These are phyloP conservation scores for Phytophthora quininea DNA, from an alignment of 352 stramenopile genomes.

Conservation along the genomic window DNA sequence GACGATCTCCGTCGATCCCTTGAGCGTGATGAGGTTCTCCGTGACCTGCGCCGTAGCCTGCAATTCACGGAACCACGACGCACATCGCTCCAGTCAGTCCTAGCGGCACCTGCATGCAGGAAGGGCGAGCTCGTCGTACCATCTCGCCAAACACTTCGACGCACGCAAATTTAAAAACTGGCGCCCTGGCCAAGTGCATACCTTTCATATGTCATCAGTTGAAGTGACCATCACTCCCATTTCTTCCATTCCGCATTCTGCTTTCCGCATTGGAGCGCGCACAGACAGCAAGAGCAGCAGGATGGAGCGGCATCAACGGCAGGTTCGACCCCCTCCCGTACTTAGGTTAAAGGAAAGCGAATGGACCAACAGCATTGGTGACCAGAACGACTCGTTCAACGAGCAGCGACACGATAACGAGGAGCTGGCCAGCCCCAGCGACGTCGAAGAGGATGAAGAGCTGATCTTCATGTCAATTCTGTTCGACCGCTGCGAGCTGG, in stretches of 20 bases:
- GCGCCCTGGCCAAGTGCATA: constrained; percentile 29
- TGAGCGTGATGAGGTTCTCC: constrained; percentile 98
- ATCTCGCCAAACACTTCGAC: constrained; percentile 10
- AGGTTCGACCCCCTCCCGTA: constrained; percentile 7
- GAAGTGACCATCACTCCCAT: constrained; percentile 27
- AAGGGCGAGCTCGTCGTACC: constrained; percentile 10
- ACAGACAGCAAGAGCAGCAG: constrained; percentile 1
- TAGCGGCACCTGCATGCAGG: neutral
- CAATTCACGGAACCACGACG: neutral
- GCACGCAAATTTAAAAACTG: constrained; percentile 26
- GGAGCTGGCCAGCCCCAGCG: constrained; percentile 19
- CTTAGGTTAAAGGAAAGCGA: neutral
- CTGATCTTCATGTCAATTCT: constrained; percentile 76
- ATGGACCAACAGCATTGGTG: neutral
- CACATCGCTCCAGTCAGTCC: neutral
- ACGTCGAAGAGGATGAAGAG: constrained; percentile 54
- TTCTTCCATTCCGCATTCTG: constrained; percentile 9
- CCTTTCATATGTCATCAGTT: constrained; percentile 32
- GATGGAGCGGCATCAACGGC: constrained; percentile 15
- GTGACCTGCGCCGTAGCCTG: constrained; percentile 73
- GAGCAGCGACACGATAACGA: constrained; percentile 18
- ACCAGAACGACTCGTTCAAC: neutral
- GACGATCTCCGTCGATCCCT: constrained; percentile 98
- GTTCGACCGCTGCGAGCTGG: constrained; percentile 68
- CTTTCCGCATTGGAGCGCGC: constrained; percentile 23